phyloP scores from a whole-genome alignment of 1,284 basidiomycete genomes.

The Sporisorium reilianum region DNA sequence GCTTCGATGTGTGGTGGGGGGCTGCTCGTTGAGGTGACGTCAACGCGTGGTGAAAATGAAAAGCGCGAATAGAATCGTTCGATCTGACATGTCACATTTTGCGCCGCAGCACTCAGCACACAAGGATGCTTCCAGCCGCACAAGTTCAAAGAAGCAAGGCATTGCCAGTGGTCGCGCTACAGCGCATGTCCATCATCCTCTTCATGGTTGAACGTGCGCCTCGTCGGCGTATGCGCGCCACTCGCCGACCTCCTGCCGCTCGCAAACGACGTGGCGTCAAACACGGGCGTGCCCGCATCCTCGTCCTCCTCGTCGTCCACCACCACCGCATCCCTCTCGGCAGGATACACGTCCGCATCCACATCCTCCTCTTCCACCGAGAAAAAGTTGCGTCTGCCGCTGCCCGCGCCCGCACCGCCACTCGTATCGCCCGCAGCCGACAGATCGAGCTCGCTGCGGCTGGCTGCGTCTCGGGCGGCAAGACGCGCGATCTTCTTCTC shows the following conservation, averaged over 20 bases:
- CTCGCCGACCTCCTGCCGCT: constrained; percentile 30
- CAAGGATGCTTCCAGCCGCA: too few species aligned
- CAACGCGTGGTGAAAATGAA: too few species aligned
- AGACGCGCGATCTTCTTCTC: constrained; percentile 53
- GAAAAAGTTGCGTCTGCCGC: constrained; percentile 37
- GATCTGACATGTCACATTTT: not conserved
- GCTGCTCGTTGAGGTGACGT: too few species aligned
- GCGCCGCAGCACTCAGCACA: not conserved
- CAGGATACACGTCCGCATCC: constrained; percentile 30
- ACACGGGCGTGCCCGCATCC: constrained; percentile 20
- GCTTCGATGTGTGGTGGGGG: too few species aligned
- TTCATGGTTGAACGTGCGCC: constrained; percentile 35
- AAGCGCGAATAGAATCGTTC: not conserved
- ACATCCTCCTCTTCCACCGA: constrained; percentile 38
- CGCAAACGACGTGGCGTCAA: constrained; percentile 40
- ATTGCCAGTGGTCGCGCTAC: not conserved
- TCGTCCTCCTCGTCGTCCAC: constrained; percentile 50
- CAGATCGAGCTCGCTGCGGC: constrained; percentile 23
- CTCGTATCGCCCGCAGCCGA: constrained; percentile 1
- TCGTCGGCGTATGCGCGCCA: constrained; percentile 40
- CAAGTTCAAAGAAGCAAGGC: not conserved
- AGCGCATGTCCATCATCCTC: constrained; percentile 2
- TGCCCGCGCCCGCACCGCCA: constrained; percentile 3
- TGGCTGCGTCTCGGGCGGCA: constrained; percentile 40
- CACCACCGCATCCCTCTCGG: constrained; percentile 47